Percentiles rank a stretch among this genome's conserved stretches.
These are phyloP conservation scores for Eremothecium cymbalariae DNA, from an alignment of 1,139 yeast genomes.

Conservation along the genomic window DNA sequence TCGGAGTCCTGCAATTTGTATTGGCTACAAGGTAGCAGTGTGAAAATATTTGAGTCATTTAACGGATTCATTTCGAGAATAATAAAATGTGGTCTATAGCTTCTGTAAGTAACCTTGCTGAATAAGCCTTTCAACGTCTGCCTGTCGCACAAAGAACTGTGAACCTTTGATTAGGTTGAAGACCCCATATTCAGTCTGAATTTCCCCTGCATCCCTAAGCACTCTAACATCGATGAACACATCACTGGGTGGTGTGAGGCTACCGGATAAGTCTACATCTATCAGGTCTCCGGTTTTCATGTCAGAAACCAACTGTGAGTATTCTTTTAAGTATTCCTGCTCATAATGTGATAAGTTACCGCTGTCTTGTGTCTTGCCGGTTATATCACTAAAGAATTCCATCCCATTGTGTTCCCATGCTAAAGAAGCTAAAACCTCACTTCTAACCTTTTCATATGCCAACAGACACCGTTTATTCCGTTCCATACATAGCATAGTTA, in stretches of 20 bases:
- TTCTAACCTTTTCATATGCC: conserved; percentile 71
- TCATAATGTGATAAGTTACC: conserved; percentile 65
- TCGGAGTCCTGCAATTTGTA: conserved; percentile 2
- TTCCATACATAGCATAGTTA: conserved; percentile 73
- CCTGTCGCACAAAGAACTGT: conserved; percentile 86
- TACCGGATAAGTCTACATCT: conserved; percentile 83
- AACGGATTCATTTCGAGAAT: conserved; percentile 14
- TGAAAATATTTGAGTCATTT: conserved; percentile 27
- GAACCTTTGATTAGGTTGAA: conserved; percentile 92
- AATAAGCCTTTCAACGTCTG: conserved; percentile 86
- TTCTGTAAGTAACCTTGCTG: conserved; percentile 91
- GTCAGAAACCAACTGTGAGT: conserved; percentile 62
- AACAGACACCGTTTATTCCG: conserved; percentile 81
- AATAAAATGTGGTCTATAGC: too few relatives aligned
- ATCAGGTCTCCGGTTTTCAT: conserved; percentile 66
- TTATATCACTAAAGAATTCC: conserved; percentile 21
- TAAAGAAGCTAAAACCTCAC: conserved; percentile 57
- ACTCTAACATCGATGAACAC: conserved; percentile 92
- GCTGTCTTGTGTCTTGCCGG: conserved; percentile 28
- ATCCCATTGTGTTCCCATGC: conserved; percentile 49
- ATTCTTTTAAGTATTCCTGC: conserved; percentile 65
- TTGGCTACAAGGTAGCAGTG: conserved; percentile 18
- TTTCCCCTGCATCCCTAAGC: conserved; percentile 89
- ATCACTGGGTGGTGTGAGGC: conserved; percentile 81
- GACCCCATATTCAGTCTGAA: conserved; percentile 95